Conservation (phyloP, 2,329 filamentous ascomycete genomes). For the Didymella segeticola region DNA sequence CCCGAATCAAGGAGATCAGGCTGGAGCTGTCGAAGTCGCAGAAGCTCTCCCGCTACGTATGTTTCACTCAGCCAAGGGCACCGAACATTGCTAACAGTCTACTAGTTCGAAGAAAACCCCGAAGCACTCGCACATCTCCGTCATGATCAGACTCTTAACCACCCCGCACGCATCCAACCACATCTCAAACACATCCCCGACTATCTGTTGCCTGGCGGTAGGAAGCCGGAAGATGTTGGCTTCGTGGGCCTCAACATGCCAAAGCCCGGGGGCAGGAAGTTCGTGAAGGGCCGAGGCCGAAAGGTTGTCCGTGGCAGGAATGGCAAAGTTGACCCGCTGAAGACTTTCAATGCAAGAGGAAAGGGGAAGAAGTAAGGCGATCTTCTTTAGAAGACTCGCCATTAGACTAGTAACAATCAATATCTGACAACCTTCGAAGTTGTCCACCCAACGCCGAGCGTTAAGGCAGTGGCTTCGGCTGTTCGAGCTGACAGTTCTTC, state of each 20-base stretch:
- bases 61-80: too few species aligned
- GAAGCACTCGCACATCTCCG: conserved; percentile 84
- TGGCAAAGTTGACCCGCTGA: conserved; percentile 83
- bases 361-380: conserved; percentile 45
- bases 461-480: too few species aligned
- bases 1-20: conserved; percentile 83
- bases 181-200: conserved; percentile 89
- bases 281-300: conserved; percentile 57
- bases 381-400: too few species aligned
- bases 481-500: too few species aligned
- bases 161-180: conserved; percentile 81
- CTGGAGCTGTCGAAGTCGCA: conserved; percentile 92
- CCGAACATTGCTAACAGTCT: conserved; percentile 22
- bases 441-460: too few species aligned
- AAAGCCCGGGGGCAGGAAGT: conserved; percentile 52
- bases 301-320: conserved; percentile 58
- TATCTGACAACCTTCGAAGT: too few species aligned
- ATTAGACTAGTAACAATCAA: too few species aligned
- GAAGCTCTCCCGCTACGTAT: conserved; percentile 64
- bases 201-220: conserved; percentile 83
- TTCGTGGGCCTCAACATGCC: conserved; percentile 70
- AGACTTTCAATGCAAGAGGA: conserved; percentile 73
- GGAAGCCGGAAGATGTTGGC: conserved; percentile 72
- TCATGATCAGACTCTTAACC: conserved; percentile 82
- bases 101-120: conserved; percentile 95